These are phyloP conservation scores for Sphaceloma murrayae DNA, from an alignment of 2,329 filamentous ascomycete species.

Conservation along the genomic window DNA sequence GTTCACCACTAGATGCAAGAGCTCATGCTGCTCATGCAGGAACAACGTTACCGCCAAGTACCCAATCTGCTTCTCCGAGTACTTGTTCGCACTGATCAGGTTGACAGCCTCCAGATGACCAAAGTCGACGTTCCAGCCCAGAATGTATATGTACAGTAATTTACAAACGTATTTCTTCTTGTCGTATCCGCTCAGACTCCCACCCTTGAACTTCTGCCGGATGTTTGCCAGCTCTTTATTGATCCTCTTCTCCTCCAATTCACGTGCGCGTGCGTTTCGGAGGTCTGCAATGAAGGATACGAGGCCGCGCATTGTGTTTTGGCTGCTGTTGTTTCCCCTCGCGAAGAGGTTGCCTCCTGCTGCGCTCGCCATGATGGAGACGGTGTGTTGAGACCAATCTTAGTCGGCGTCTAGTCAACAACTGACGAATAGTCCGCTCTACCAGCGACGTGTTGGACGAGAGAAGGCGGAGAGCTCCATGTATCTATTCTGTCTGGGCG, in stretches of 20 bases:
- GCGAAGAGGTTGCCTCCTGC: slow-evolving; percentile 29
- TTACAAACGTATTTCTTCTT: slow-evolving; percentile 99
- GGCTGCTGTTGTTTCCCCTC: slow-evolving; percentile 26
- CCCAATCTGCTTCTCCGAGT: slow-evolving; percentile 98
- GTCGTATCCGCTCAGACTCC: slow-evolving; percentile 83
- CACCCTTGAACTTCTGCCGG: slow-evolving; percentile 90
- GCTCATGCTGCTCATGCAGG: slow-evolving; percentile 91
- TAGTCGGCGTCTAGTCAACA: too few species aligned
- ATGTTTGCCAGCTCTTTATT: slow-evolving; percentile 99
- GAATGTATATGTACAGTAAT: slow-evolving; percentile 96
- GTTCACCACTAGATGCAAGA: slow-evolving; percentile 93
- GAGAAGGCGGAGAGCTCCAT: slow-evolving; percentile 8
- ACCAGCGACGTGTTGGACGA: neutral
- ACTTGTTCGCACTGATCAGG: slow-evolving; percentile 90
- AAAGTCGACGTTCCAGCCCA: slow-evolving; percentile 98
- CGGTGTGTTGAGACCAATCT: neutral
- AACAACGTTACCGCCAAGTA: slow-evolving; percentile 97
- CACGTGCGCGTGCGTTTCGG: slow-evolving; percentile 84
- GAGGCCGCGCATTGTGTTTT: slow-evolving; percentile 50
- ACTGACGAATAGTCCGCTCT: neutral
- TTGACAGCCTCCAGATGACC: slow-evolving; percentile 97
- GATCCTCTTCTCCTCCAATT: slow-evolving; percentile 97
- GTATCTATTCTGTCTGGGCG: neutral
- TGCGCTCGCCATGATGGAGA: slow-evolving; percentile 11
- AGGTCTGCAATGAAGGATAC: slow-evolving; percentile 98